A percentile compares a stretch with the other conserved stretches of the same genome.
Evolutionary conservation across 208 protist species (phyloP).

Genomic region (Trypanosoma scelopori): DNA sequence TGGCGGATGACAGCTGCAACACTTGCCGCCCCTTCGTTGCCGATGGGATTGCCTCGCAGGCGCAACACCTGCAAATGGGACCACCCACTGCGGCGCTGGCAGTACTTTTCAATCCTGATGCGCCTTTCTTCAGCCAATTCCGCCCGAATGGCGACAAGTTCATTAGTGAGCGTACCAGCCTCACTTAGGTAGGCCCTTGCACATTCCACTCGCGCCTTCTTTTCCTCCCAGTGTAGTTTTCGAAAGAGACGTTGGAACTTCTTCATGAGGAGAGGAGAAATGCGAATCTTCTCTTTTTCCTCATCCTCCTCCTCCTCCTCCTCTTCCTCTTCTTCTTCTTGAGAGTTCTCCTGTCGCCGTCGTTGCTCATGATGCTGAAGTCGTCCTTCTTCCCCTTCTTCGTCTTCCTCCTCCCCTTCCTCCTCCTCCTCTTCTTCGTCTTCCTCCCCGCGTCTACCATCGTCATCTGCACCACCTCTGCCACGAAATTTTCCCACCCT

Average conservation of each 20-base stretch:
- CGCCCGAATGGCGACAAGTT: constrained; percentile 31
- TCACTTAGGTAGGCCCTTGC: constrained; percentile 26
- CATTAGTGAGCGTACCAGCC: constrained; percentile 9
- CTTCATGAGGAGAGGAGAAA: constrained; percentile 21
- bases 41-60: constrained; percentile 68
- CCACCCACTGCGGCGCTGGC: constrained; percentile 76
- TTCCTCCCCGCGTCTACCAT: constrained; percentile 19
- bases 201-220: constrained; percentile 18
- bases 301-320: constrained; percentile 34
- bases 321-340: constrained; percentile 35
- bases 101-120: constrained; percentile 48
- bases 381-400: constrained; percentile 14
- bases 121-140: constrained; percentile 46
- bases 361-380: too few species aligned
- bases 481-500: background rate
- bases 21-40: constrained; percentile 46
- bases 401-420: constrained; percentile 19
- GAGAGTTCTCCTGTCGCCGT: constrained; percentile 3
- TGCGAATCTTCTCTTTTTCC: constrained; percentile 19
- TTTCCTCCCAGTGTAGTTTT: constrained; percentile 29
- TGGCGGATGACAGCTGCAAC: constrained; percentile 51
- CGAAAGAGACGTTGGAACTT: constrained; percentile 28
- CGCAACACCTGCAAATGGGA: constrained; percentile 61
- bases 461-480: background rate
- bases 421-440: constrained; percentile 27